phyloP scores from a whole-genome alignment of 2,329 filamentous ascomycete species.

The Cladobotryum protrusum region DNA sequence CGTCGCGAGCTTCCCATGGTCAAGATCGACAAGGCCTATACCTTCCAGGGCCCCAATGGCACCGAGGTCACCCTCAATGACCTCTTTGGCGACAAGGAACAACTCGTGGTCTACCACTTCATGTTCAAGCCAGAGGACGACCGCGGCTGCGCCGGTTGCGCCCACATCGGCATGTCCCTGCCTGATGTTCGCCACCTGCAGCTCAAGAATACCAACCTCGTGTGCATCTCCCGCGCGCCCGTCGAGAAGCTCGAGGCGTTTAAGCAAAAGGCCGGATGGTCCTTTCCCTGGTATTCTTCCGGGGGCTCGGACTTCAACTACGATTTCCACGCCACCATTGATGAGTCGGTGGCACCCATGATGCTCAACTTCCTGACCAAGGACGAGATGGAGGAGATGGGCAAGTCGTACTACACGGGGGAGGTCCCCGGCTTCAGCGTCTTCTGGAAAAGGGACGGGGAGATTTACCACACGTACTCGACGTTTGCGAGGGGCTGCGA shows the following conservation, averaged over 20 bases:
- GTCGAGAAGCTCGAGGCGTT: conserved; percentile 30
- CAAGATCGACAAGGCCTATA: conserved; percentile 29
- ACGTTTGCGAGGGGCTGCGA: conserved; percentile 28
- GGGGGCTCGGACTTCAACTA: conserved; percentile 32
- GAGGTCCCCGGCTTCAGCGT: conserved; percentile 33
- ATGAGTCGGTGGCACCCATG: conserved; percentile 20
- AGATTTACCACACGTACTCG: conserved; percentile 34
- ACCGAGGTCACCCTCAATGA: conserved; percentile 21
- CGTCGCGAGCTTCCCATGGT: conserved; percentile 35
- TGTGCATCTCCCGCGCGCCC: conserved; percentile 33
- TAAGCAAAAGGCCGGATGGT: conserved; percentile 33
- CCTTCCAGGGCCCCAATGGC: conserved; percentile 27
- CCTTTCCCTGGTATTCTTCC: conserved; percentile 35
- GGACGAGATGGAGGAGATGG: conserved; percentile 22
- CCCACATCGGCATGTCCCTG: conserved; percentile 32
- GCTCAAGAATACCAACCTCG: conserved; percentile 32
- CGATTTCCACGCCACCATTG: conserved; percentile 32
- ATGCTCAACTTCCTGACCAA: conserved; percentile 23
- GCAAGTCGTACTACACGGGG: conserved; percentile 21
- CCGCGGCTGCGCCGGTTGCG: conserved; percentile 33
- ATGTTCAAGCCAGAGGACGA: conserved; percentile 35
- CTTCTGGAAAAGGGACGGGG: conserved; percentile 25
- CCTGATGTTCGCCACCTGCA: conserved; percentile 32
- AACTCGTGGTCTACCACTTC: conserved; percentile 40
- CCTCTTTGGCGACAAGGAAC: conserved; percentile 28